These are phyloP conservation scores for Xylariomycetidae sp. DNA, from an alignment of 2,329 filamentous ascomycete genomes.

Conservation along the genomic window DNA sequence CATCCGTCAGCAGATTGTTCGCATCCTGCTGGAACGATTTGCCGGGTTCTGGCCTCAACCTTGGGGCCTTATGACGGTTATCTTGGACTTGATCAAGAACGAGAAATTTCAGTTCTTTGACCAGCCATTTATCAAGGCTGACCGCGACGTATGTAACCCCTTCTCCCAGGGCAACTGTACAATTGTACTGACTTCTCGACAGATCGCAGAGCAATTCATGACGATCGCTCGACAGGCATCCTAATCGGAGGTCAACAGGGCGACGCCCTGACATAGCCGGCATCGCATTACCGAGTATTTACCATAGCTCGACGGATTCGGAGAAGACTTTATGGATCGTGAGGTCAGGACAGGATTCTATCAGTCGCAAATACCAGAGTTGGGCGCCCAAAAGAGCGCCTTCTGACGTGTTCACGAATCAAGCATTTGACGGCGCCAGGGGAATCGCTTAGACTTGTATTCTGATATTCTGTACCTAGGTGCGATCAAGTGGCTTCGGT, in stretches of 20 bases:
- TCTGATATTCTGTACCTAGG: no score
- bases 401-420: no score
- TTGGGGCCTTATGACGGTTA: constrained; percentile 86
- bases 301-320: constrained; percentile 1
- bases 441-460: no score
- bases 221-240: constrained; percentile 19
- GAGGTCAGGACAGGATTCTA: no score
- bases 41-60: constrained; percentile 89
- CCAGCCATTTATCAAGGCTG: constrained; percentile 82
- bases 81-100: constrained; percentile 87
- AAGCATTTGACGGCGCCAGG: no score
- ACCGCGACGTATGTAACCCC: constrained; percentile 63
- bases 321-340: no score
- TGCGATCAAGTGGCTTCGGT: no score
- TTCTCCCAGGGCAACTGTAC: neutral
- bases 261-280: no score
- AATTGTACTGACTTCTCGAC: constrained; percentile 9
- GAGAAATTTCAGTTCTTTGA: constrained; percentile 89
- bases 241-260: no score
- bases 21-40: constrained; percentile 81
- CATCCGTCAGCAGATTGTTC: constrained; percentile 84
- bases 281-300: neutral
- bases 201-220: constrained; percentile 25
- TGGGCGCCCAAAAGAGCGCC: no score
- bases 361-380: no score